Evolutionary conservation across 805 yeast genomes (phyloP), one percentile per base, ranked within the genome.

Genomic region (Suhomyces prunicola): DNA sequence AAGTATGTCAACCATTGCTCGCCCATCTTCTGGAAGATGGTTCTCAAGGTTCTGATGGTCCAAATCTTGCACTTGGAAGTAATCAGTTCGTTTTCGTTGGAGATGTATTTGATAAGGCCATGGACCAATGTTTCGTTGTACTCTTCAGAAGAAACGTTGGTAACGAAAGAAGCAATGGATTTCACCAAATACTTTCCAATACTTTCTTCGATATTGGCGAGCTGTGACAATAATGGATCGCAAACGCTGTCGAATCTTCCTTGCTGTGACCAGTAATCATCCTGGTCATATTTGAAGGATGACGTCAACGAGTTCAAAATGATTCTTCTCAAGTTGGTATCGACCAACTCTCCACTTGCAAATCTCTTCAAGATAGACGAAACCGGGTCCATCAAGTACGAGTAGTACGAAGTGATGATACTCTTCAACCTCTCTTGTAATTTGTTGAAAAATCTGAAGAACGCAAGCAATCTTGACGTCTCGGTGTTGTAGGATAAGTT

Each of bases 221-320:
- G 74, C 73, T 91, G 97, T 23, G 71, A 72, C 54, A 88, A 73
- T 56, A 94, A 77, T 3, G 87, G 80, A 39, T 70, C 77, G 13
- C 86, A 79, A 24, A 91, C 79, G 49, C 83, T 71, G 40, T 88
- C 96, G 66, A 90, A 94, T 66, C 99, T 83, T 24, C 90, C 82
- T 50, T 86, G 87, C 45, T 90, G 84, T 54, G 88, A 86, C 99
- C 99, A 94, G 73, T 89, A 94, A 63, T 94, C 99, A 61, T 88
- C 96, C 64, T 86, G 89, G 65, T 93, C 97, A 64, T 85, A 87
- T 63, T 86, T 88, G 76, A 94, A 91, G 1, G 97, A 87, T 0
- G 90, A 79, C 0, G 86, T 82, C 57, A 94, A 73, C 0, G 97
- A 85, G 57, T 82, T 85, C 50, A 91, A 73, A 19, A 92, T 69